Evolutionary conservation across 108 stramenopile species (phyloP), one percentile per base, ranked within the genome.

Genomic region (Cyclotella kingstonii): DNA sequence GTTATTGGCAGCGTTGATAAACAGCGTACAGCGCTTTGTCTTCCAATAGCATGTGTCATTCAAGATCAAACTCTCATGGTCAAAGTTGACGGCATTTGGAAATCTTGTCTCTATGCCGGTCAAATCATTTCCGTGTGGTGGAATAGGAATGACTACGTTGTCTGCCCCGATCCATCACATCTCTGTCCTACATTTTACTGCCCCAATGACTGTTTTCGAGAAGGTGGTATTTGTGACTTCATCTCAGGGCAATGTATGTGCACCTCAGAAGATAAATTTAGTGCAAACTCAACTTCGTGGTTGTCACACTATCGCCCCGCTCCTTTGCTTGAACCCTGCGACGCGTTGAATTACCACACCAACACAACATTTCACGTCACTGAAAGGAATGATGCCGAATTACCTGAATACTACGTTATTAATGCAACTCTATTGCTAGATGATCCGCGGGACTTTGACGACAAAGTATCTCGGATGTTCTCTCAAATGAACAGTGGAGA

Each of bases 171-270:
- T 42, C 84, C 85, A 22, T 54, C 71, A 4, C 78, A 81, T 17
- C 65, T 86, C 31, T 92, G 91, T 41, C 91, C 91, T 8, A 84
- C 86, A 3, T 93, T 93, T 51, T 89, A 74, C 36, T 93, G 91
- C 54, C 84, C 68, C 10, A 66, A 71, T 36, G 86, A 93, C 73
- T 93, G 91, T 61, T 59, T 93, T 23, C 73, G 76, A 7, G 86
- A 86, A 19, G 75, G 54, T 57, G 87, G 87, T 8, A 52, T 73
- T 0, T 93, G 91, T 53, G 77, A 93, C 70, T 87, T 86, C 61
- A 43, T 48, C 0, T 60, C 57, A 14, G 86, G 87, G 18, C 42
- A 86, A 34, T 93, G 91, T 58, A 58, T 87, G 62, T 89, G 90
- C 63, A 61, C 74, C 31, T 51, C 76, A n/a, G 21, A 38, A 12